phyloP scores from a whole-genome alignment of 2,329 filamentous ascomycete species.

The Sporothrix luriei region DNA sequence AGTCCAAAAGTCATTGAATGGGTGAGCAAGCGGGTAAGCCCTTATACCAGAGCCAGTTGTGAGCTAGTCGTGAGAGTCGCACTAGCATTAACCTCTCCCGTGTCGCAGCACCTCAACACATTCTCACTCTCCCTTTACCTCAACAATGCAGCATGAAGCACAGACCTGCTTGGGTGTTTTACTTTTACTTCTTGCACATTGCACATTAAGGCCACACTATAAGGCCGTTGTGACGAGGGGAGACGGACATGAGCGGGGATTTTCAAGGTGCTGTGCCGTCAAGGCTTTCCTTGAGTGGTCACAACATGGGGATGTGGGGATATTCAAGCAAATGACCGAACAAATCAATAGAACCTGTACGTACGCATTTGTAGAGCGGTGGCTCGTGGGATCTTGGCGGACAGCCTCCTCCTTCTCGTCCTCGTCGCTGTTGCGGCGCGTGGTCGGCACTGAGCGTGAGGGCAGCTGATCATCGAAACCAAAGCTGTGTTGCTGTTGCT shows the following conservation, averaged over 20 bases:
- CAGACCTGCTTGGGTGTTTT: not conserved
- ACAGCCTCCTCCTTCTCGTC: conserved; percentile 81
- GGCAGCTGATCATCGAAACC: conserved; percentile 67
- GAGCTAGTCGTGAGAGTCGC: not conserved
- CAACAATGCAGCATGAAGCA: too few relatives aligned
- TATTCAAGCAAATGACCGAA: not conserved
- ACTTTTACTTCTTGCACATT: not conserved
- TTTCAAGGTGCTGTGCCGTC: too few relatives aligned
- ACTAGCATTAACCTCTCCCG: not conserved
- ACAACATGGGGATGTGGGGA: not conserved
- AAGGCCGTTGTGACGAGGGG: not conserved
- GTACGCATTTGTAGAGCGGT: conserved; percentile 77
- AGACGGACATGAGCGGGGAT: not conserved
- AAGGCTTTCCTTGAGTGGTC: not conserved
- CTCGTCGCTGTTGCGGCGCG: conserved; percentile 87
- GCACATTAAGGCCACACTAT: not conserved
- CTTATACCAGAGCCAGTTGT: not conserved
- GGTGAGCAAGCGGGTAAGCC: not conserved
- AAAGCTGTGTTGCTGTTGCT: conserved; percentile 42
- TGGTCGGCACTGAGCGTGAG: conserved; percentile 82
- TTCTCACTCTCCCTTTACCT: not conserved
- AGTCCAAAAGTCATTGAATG: not conserved
- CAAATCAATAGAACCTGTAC: conserved; percentile 47
- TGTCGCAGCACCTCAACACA: not conserved
- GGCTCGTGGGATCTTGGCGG: conserved; percentile 68